These are phyloP conservation scores for Amanita muscaria DNA, from an alignment of 768 basidiomycete genomes.

Conservation along the genomic window DNA sequence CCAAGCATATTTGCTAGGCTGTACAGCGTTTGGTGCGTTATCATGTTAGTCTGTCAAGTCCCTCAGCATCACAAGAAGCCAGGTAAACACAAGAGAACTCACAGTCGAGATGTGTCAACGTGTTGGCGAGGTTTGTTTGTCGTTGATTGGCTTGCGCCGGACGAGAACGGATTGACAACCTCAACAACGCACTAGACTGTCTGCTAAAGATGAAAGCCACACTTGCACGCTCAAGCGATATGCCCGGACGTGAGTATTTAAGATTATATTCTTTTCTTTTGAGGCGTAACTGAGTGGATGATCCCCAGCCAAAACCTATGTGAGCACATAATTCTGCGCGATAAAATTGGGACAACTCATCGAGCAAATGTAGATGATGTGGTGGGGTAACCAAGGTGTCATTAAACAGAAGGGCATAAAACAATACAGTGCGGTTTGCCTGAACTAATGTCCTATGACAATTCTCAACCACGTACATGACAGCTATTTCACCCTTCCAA, in stretches of 20 bases:
- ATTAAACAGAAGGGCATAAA: constrained; percentile 66
- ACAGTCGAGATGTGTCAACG: neutral
- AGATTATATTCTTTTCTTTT: neutral
- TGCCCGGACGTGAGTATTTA: constrained; percentile 71
- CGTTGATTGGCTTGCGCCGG: constrained; percentile 23
- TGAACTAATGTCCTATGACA: neutral
- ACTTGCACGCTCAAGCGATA: constrained; percentile 52
- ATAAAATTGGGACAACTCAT: neutral
- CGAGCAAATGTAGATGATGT: constrained; percentile 49
- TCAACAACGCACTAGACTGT: constrained; percentile 8
- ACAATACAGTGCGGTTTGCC: constrained; percentile 61
- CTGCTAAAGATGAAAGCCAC: constrained; percentile 53
- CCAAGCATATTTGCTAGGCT: constrained; percentile 79
- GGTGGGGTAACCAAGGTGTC: constrained; percentile 80
- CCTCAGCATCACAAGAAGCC: too few relatives aligned
- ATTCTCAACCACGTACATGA: constrained; percentile 2
- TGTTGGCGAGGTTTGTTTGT: constrained; percentile 17
- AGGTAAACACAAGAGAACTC: too few relatives aligned
- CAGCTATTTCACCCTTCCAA: constrained; percentile 80
- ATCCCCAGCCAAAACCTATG: constrained; percentile 65
- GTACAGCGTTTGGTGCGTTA: constrained; percentile 73
- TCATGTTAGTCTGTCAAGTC: constrained; percentile 44
- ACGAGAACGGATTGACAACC: constrained; percentile 24
- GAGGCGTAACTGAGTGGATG: constrained; percentile 2
- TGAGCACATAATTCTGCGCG: constrained; percentile 33